phyloP scores from a whole-genome alignment of 768 basidiomycete species.

The Mycena amicta region DNA sequence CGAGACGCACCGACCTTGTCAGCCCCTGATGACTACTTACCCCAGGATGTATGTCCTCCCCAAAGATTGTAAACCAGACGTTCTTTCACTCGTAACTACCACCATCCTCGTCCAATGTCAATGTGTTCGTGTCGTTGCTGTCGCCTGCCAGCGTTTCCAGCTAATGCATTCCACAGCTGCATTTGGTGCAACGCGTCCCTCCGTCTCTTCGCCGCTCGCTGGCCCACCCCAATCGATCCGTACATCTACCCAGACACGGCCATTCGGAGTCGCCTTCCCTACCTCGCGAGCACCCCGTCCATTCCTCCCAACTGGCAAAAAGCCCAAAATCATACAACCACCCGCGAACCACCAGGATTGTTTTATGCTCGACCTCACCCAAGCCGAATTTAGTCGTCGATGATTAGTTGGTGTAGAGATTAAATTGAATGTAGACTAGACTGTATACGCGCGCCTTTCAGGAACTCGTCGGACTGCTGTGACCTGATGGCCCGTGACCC shows the following conservation, averaged over 20 bases:
- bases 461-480: no score
- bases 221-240: slow-evolving; percentile 35
- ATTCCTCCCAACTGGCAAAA: slow-evolving; percentile 59
- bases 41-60: neutral
- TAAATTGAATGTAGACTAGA: neutral
- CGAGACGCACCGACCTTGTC: neutral
- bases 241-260: slow-evolving; percentile 42
- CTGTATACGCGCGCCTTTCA: no score
- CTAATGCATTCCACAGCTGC: slow-evolving; percentile 33
- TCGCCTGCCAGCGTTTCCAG: neutral
- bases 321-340: slow-evolving; percentile 78
- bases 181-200: slow-evolving; percentile 51
- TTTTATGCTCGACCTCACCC: slow-evolving; percentile 80
- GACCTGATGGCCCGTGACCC: no score
- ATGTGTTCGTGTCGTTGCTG: slow-evolving; percentile 9
- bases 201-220: slow-evolving; percentile 68
- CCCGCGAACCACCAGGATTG: slow-evolving; percentile 70
- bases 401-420: neutral
- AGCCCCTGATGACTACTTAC: neutral
- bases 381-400: slow-evolving; percentile 79
- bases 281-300: slow-evolving; percentile 78
- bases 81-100: neutral
- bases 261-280: slow-evolving; percentile 48
- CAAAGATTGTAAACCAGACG: slow-evolving; percentile 1
- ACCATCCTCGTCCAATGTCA: neutral